Conservation (phyloP, 108 stramenopile species). For the Cyclotella baltica region DNA sequence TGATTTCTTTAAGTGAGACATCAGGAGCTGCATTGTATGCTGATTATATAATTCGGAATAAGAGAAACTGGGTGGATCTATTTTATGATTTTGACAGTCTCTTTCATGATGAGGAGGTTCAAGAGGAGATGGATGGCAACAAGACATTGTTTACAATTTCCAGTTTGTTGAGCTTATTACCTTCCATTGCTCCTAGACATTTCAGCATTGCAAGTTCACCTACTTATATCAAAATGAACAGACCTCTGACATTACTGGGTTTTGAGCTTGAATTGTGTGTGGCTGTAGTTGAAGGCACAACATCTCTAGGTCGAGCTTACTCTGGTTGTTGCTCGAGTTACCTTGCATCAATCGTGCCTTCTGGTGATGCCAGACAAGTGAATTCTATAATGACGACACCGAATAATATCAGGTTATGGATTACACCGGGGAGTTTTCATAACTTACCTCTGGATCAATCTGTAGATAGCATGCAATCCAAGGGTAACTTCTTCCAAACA, state of each 20-base stretch:
- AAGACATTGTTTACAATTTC: constrained; percentile 55
- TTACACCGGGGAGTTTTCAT: constrained; percentile 76
- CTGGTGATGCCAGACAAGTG: not conserved
- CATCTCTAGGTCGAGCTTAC: constrained; percentile 74
- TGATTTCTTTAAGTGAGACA: constrained; percentile 74
- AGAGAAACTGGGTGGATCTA: constrained; percentile 84
- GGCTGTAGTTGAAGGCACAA: constrained; percentile 78
- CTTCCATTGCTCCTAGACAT: constrained; percentile 77
- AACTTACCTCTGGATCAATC: constrained; percentile 57
- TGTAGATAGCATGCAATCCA: not conserved
- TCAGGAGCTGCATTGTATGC: constrained; percentile 75
- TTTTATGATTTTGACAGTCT: constrained; percentile 87
- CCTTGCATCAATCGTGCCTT: constrained; percentile 48
- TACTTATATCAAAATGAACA: constrained; percentile 23
- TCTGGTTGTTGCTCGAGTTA: constrained; percentile 77
- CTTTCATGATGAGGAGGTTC: constrained; percentile 11
- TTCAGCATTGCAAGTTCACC: constrained; percentile 87
- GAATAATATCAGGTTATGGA: constrained; percentile 65
- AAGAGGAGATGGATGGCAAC: constrained; percentile 11
- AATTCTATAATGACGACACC: not conserved
- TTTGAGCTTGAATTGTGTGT: constrained; percentile 80
- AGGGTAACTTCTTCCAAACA: constrained; percentile 45
- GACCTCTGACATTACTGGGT: constrained; percentile 10
- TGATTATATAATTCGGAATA: constrained; percentile 85
- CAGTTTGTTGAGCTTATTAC: constrained; percentile 62